These are phyloP conservation scores for Hysterangium stoloniferum DNA, from an alignment of 768 basidiomycete species.

Conservation along the genomic window DNA sequence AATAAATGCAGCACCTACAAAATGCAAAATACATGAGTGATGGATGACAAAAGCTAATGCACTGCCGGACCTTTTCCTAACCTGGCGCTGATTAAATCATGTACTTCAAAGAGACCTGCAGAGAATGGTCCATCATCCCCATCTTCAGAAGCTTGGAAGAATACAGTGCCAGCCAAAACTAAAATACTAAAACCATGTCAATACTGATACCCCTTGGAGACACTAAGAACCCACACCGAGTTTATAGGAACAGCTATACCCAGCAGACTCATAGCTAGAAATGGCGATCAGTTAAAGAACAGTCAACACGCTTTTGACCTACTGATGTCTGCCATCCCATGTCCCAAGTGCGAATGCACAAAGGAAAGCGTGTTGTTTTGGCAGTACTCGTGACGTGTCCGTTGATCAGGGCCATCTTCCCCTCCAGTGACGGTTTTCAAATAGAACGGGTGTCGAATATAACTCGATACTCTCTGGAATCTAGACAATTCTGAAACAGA, in stretches of 20 bases:
- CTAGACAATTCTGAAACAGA: background rate
- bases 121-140: conserved; percentile 15
- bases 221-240: conserved; percentile 25
- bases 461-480: background rate
- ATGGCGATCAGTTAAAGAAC: background rate
- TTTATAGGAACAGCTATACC: conserved; percentile 43
- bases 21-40: background rate
- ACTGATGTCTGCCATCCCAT: conserved; percentile 40
- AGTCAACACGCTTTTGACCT: background rate
- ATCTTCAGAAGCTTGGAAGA: conserved; percentile 25
- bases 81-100: conserved; percentile 30
- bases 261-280: conserved; percentile 27
- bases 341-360: conserved; percentile 32
- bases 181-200: conserved; percentile 23
- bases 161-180: conserved; percentile 34
- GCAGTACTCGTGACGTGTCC: conserved; percentile 13
- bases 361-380: conserved; percentile 29
- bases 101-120: conserved; percentile 36
- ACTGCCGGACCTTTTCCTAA: conserved; percentile 30
- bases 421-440: background rate
- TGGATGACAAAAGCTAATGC: background rate
- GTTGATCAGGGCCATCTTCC: conserved; percentile 7
- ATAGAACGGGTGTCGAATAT: conserved; percentile 7
- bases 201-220: background rate
- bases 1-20: conserved; percentile 31